Percentiles rank a stretch among this genome's conserved stretches.
Conservation (phyloP, 1,284 basidiomycete genomes). For the Sporisorium sorghi region DNA sequence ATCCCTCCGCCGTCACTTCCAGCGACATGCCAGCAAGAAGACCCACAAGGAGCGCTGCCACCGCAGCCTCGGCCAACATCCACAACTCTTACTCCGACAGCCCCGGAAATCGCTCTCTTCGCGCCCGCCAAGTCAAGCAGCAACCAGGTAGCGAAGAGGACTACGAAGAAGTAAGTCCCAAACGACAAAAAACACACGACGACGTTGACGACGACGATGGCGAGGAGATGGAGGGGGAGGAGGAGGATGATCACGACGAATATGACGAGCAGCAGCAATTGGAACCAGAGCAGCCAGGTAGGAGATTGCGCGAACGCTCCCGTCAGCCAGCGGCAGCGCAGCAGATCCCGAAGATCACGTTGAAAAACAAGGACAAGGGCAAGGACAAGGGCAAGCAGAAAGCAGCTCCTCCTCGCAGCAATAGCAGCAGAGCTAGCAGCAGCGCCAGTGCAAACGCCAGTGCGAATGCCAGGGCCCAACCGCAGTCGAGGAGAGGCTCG, state of each 20-base stretch:
- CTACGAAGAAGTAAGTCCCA: conserved; percentile 36
- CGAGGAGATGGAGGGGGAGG: no score
- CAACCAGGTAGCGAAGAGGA: conserved; percentile 41
- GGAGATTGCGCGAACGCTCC: no score
- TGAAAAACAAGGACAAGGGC: background rate
- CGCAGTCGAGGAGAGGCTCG: background rate
- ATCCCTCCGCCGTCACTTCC: conserved; percentile 16
- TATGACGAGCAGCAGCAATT: conserved; percentile 5
- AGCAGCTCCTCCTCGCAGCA: background rate
- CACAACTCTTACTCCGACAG: conserved; percentile 18
- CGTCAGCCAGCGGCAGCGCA: background rate
- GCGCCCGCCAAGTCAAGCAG: conserved; percentile 28
- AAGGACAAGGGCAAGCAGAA: conserved; percentile 10
- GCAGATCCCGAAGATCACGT: background rate
- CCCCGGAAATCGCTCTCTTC: conserved; percentile 7
- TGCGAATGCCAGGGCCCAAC: background rate
- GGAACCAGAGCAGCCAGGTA: background rate
- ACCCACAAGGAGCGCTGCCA: conserved; percentile 25
- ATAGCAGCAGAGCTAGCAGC: conserved; percentile 1
- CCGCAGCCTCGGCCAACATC: conserved; percentile 27
- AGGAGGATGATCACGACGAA: conserved; percentile 2
- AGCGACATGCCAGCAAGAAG: conserved; percentile 19
- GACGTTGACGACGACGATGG: background rate
- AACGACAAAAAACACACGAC: background rate
- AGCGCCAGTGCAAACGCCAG: background rate